A percentile compares a stretch with the other conserved stretches of the same genome.
These are phyloP conservation scores for Clathrospora elynae DNA, from an alignment of 2,329 filamentous ascomycete genomes.

Conservation along the genomic window DNA sequence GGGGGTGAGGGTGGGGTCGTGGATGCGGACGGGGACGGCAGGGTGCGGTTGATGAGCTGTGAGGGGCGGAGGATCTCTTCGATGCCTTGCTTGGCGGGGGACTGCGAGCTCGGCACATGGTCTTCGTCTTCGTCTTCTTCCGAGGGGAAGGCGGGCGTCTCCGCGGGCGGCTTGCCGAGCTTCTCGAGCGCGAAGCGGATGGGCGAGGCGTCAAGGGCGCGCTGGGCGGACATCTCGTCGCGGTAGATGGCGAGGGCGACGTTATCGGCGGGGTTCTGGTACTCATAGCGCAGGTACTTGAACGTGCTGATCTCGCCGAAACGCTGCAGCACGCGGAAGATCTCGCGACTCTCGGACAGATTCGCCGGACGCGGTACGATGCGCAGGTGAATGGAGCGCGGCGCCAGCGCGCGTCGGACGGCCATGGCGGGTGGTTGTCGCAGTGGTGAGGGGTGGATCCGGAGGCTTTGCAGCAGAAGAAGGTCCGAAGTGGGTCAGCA, in stretches of 20 bases:
- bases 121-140: slow-evolving; percentile 22
- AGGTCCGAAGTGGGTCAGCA: slow-evolving; percentile 27
- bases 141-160: background rate
- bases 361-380: slow-evolving; percentile 55
- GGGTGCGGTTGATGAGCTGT: slow-evolving; percentile 23
- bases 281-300: slow-evolving; percentile 55
- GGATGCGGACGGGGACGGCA: slow-evolving; percentile 8
- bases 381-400: slow-evolving; percentile 54
- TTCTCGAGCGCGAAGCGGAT: slow-evolving; percentile 54
- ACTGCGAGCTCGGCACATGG: slow-evolving; percentile 1
- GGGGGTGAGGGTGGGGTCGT: slow-evolving; percentile 5
- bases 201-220: slow-evolving; percentile 52
- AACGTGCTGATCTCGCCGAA: slow-evolving; percentile 58
- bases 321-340: slow-evolving; percentile 54
- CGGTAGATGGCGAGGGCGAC: slow-evolving; percentile 55
- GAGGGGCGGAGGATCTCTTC: slow-evolving; percentile 42
- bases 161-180: slow-evolving; percentile 11
- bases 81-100: slow-evolving; percentile 24
- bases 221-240: slow-evolving; percentile 47
- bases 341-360: slow-evolving; percentile 56
- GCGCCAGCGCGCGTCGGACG: slow-evolving; percentile 38
- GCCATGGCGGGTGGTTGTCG: slow-evolving; percentile 33
- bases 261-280: slow-evolving; percentile 50
- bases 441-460: slow-evolving; percentile 1
- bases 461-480: slow-evolving; percentile 9